Evolutionary conservation across 306 rosid genomes (phyloP), one percentile per base, ranked within the genome.

Genomic region (Lablab purpureus): DNA sequence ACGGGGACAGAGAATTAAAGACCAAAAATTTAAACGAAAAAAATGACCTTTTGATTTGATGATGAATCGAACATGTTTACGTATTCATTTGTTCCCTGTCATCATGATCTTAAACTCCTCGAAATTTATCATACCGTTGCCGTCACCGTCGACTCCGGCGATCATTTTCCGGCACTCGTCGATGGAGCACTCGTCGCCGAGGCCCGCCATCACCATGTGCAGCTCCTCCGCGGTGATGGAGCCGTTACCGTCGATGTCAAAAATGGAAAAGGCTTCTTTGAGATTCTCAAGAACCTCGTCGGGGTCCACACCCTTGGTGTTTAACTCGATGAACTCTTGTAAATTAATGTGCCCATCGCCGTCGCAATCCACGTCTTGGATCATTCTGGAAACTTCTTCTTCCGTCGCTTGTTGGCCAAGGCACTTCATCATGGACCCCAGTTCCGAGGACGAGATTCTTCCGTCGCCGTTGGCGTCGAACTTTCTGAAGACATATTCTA

Each of bases 381-480:
- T 95, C 97, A 95, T 93, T 23, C 12, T 67, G 6, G 41, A n/a
- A 2, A 92, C 84, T 70, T 94, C 99, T 25, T 92, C 93, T n/a
- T 92, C 87, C 4, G 79, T 75, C 0, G 94, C 27, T 0, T 88
- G 79, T 4, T 92, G 89, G 0, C 99, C 97, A 0, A 94, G 80
- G 77, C 89, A 86, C 9, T 83, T 75, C 92, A 92, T 76, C 12
- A 94, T 92, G 30, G 97, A 82, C 9, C 95, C 95, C 1, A 94
- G 88, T 27, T 94, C 99, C 1, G 93, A 83, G 2, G 92, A 36
- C 5, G 92, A 94, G 89, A 94, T 94, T 89, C 84, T 91, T 7
- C 95, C 99, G 68, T 94, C 97, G 23, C 97, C 97, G 51, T 94
- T 94, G 1, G 85, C 97, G 60, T 95, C 99, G 51, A 95, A 92